Percentiles rank a stretch among this genome's conserved stretches.
Conservation (phyloP, 2,329 filamentous ascomycete genomes). For the Coniochaeta sp. region DNA sequence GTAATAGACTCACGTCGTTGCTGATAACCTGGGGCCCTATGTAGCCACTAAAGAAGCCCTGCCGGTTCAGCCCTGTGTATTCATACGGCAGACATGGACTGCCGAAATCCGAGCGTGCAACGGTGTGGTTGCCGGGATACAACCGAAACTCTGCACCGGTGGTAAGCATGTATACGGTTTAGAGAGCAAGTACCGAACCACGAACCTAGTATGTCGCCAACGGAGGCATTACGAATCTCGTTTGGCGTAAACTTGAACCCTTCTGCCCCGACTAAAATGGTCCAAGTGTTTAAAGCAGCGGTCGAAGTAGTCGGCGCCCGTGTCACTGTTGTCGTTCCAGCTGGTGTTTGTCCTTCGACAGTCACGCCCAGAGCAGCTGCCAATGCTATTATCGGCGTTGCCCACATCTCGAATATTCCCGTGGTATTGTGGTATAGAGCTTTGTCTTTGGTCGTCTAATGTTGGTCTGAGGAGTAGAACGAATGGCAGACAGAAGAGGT, state of each 20-base stretch:
- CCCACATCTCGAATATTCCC: neutral
- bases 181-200: neutral
- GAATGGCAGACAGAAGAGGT: neutral
- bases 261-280: neutral
- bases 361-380: neutral
- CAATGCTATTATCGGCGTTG: neutral
- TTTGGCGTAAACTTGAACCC: slow-evolving; percentile 27
- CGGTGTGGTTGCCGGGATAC: slow-evolving; percentile 56
- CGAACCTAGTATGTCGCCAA: slow-evolving; percentile 42
- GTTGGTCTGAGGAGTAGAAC: neutral
- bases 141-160: slow-evolving; percentile 45
- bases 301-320: neutral
- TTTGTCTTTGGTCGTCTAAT: neutral
- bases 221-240: slow-evolving; percentile 20
- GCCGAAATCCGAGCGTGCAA: slow-evolving; percentile 52
- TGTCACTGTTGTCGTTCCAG: too few relatives aligned
- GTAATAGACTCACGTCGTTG: neutral
- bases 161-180: slow-evolving; percentile 3
- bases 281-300: neutral
- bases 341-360: neutral
- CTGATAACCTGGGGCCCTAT: slow-evolving; percentile 30
- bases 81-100: slow-evolving; percentile 60
- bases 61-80: slow-evolving; percentile 34
- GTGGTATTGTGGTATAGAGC: too few relatives aligned
- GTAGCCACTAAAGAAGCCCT: slow-evolving; percentile 49